phyloP scores from a whole-genome alignment of 306 rosid species.

The Hippophae gyantsensis region DNA sequence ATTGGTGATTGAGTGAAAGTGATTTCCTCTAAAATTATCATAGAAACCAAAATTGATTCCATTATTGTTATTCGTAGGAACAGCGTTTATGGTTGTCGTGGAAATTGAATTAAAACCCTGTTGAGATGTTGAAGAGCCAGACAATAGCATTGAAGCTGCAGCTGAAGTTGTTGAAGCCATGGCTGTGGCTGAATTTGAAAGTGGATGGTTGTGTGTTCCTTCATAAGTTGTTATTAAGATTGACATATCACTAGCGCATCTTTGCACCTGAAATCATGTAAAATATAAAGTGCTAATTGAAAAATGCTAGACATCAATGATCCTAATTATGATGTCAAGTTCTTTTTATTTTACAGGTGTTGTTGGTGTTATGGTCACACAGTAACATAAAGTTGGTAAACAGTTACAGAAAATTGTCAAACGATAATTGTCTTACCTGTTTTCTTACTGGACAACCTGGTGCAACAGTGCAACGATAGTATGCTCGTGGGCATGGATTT shows the following conservation, averaged over 20 bases:
- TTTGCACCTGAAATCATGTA: conserved; percentile 50
- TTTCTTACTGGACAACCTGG: conserved; percentile 64
- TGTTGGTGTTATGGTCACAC: too few relatives aligned
- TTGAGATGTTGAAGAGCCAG: conserved; percentile 32
- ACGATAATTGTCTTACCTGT: conserved; percentile 31
- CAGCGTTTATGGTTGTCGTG: conserved; percentile 10
- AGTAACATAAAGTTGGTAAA: too few relatives aligned
- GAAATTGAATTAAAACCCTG: conserved; percentile 14
- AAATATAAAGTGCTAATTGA: not conserved
- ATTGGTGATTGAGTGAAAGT: conserved; percentile 21
- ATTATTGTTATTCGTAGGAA: not conserved
- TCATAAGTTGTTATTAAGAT: conserved; percentile 66
- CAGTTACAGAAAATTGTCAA: too few relatives aligned
- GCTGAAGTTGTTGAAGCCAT: conserved; percentile 65
- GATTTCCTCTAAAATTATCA: conserved; percentile 29
- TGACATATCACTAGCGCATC: conserved; percentile 57
- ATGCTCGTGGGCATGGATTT: conserved; percentile 76
- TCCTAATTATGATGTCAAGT: not conserved
- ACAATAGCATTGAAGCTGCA: conserved; percentile 56
- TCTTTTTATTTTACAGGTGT: too few relatives aligned
- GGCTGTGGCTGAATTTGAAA: conserved; percentile 54
- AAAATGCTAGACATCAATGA: not conserved
- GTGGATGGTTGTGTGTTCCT: conserved; percentile 65
- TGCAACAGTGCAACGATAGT: conserved; percentile 63
- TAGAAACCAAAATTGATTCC: conserved; percentile 24